Base-by-base conservation (phyloP, 2,329 filamentous ascomycete genomes). In the Aspergillus unguis region DNA sequence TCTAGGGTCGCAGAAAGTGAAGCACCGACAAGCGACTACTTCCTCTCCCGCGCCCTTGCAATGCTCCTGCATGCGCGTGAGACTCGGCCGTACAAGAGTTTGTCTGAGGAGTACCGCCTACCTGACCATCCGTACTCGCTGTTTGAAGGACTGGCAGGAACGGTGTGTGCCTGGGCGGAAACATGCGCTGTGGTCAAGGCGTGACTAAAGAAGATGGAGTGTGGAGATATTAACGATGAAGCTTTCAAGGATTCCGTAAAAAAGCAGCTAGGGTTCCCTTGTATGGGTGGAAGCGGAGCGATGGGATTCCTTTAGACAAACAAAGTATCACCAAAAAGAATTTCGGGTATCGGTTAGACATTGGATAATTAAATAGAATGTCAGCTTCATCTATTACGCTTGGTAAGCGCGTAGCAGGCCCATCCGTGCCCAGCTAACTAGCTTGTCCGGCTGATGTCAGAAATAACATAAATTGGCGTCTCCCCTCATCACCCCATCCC, bases 161-260 rank as follows among this genome's bases (percentile, higher is more conserved):
- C 64, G 31, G 42, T 74, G 2, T 72, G 70, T 53, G 72, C 72
- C 4, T 75, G 73, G 73, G 64, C 70, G 17, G 72, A 75, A 28
- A 64, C 71, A 4, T 74, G 69, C 38, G 65, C 67, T 4, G 59
- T 65, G 8, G 62, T 74, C 40, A 59, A 67, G 45, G 64, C 64
- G 5, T 63, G 65, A 33, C 42, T 75, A 32, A 62, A 66, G 25
- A 71, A 71, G 46, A 66, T 68, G 49, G 64, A 70, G 38, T n/a
- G 17, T n/a, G 9, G 4, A 6, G 11, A 7, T 25, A 29, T 52
- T 2, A 9, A 40, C 6, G 7, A 33, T 2, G 51, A 53, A 28
- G 29, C 37, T 6, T 29, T 53, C 4, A 6, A 31, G 29, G n/a
- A 49, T 25, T 45, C 10, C 10, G 36, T 35, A 3, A 3, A 35